These are phyloP conservation scores for Penicillium taxi DNA, from an alignment of 495 filamentous ascomycete species.

Conservation along the genomic window DNA sequence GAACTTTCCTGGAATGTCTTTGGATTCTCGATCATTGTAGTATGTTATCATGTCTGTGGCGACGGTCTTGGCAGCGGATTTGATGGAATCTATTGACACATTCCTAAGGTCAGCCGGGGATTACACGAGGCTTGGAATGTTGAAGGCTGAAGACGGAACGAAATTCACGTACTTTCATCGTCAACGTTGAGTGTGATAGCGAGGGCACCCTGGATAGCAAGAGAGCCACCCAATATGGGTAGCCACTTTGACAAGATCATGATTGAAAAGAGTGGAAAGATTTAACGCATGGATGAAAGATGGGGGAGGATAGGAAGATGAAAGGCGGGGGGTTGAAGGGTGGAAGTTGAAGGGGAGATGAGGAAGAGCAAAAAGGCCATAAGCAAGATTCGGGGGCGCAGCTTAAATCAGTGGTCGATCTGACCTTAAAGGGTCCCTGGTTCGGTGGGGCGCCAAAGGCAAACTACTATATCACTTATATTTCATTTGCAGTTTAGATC, in stretches of 20 bases:
- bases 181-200: constrained; percentile 28
- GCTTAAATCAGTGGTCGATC: not conserved
- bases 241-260: constrained; percentile 24
- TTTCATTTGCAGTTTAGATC: too few relatives aligned
- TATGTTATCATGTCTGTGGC: constrained; percentile 57
- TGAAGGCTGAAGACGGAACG: constrained; percentile 1
- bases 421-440: not conserved
- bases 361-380: not conserved
- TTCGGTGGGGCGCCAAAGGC: constrained; percentile 1
- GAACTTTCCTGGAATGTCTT: constrained; percentile 57
- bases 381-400: constrained; percentile 3
- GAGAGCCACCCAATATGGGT: constrained; percentile 19
- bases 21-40: constrained; percentile 55
- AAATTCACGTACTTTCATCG: constrained; percentile 22
- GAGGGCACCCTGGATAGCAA: constrained; percentile 21
- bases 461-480: too few relatives aligned
- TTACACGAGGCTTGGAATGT: constrained; percentile 1
- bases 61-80: constrained; percentile 50
- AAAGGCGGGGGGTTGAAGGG: not conserved
- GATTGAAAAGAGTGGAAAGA: constrained; percentile 10
- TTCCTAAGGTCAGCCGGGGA: not conserved
- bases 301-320: too few relatives aligned
- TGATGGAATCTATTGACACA: constrained; percentile 58
- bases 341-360: not conserved
- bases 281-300: constrained; percentile 11